A percentile compares a stretch with the other conserved stretches of the same genome.
Evolutionary conservation across 768 basidiomycete genomes (phyloP).

Genomic region (Pleurotus salmoneostramineus): DNA sequence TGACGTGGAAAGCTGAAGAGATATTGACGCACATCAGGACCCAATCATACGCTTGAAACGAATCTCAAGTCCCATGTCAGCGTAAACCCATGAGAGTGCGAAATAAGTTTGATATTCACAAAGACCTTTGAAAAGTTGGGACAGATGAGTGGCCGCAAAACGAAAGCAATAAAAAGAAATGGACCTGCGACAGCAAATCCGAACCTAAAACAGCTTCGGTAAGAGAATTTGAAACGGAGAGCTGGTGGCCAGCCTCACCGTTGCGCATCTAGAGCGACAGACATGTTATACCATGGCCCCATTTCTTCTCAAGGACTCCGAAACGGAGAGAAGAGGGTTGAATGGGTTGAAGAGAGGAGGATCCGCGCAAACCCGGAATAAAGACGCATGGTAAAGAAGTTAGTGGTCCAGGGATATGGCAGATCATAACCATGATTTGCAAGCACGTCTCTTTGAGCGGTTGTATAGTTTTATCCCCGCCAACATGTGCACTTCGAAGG

Average conservation of each 20-base stretch:
- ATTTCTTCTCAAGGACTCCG: too few relatives aligned
- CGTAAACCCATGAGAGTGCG: not conserved
- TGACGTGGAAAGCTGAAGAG: too few relatives aligned
- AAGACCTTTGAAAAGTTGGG: not conserved
- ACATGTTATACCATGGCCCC: too few relatives aligned
- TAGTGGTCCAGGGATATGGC: too few relatives aligned
- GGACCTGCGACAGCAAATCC: not conserved
- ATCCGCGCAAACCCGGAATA: too few relatives aligned
- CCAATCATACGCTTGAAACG: slow-evolving; percentile 21
- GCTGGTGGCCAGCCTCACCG: not conserved
- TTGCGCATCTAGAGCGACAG: not conserved
- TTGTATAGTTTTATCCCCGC: not conserved
- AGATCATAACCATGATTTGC: too few relatives aligned
- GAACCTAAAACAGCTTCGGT: not conserved
- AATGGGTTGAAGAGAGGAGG: too few relatives aligned
- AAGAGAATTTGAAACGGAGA: not conserved
- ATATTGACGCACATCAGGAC: slow-evolving; percentile 13
- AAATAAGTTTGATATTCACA: not conserved
- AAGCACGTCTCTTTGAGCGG: not conserved
- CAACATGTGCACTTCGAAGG: not conserved
- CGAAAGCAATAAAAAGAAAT: too few relatives aligned
- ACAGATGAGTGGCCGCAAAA: too few relatives aligned
- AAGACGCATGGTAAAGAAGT: too few relatives aligned
- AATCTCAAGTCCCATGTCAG: slow-evolving; percentile 6
- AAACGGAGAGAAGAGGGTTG: too few relatives aligned